Base-by-base conservation (phyloP, 345 rosid genomes). In the Kernera saxatilis region DNA sequence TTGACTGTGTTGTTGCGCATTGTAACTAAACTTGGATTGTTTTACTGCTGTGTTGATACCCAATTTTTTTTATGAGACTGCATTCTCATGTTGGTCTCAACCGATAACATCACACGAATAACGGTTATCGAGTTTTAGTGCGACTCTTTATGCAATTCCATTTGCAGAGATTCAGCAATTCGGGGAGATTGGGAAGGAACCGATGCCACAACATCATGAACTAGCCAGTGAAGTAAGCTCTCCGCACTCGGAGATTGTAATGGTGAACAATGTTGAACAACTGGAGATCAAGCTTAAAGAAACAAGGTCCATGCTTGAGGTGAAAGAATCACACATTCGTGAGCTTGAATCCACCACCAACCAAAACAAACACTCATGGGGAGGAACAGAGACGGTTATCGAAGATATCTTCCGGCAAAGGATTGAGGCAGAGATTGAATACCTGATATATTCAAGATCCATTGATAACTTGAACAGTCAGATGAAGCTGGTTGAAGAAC, bases 341-440 rank as follows among this genome's bases (percentile, higher is more conserved):
- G 87, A 85, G 71, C 83, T 91, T 49, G 88, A 88, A 75, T 81
- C 82, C 23, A 66, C 77, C 18, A 36, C 79, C 67, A 79, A 69
- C 43, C 58, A 64, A 36, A 27, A 27, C 19, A 64, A 35, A 45
- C 66, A 9, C 41, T 35, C 43, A 1, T 46, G 32, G 50, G 65
- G 50, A 45, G 71, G 84, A 76, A 76, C 72, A 58, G 91, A 86
- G 80, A 46, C 32, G 0, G 76, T 79, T 58, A 63, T 85, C 12
- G 97, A 91, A 79, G 79, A 77, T 59, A 83, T 84, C 57, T 89
- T 84, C 72, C 82, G 39, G 84, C 87, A 83, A 73, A 89, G 74
- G 83, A 82, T 87, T 1, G 92, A 88, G 79, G 90, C 90, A n/a
- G 97, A 94, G 83, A 74, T 94, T 14, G 90, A 84, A 79, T 84